Evolutionary conservation across 2,329 filamentous ascomycete genomes (phyloP).

Genomic region (Ophiostoma perfectum): DNA sequence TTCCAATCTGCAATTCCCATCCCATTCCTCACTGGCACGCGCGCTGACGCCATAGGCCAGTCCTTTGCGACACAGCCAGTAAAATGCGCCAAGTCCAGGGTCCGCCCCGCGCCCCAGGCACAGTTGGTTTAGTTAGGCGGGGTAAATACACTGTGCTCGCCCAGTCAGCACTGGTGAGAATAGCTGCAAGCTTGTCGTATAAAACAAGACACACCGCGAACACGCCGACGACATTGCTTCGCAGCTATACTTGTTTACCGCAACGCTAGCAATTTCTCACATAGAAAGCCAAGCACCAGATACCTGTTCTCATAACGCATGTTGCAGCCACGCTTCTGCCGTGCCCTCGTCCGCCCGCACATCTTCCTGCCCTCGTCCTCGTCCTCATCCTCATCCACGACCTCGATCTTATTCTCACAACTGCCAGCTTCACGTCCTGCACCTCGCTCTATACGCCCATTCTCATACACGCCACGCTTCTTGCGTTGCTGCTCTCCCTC

Average conservation of each 20-base stretch:
- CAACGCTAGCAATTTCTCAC: no score
- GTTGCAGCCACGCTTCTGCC: constrained; percentile 3
- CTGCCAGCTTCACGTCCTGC: not conserved
- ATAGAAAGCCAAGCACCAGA: not conserved
- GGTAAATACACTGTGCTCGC: not conserved
- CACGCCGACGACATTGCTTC: no score
- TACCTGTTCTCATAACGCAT: not conserved
- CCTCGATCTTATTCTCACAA: constrained; percentile 4
- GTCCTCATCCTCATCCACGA: not conserved
- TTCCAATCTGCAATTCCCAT: not conserved
- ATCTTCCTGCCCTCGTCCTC: not conserved
- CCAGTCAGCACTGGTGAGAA: not conserved
- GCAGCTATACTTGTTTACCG: no score
- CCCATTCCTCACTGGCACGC: not conserved
- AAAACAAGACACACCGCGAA: not conserved
- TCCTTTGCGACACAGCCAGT: constrained; percentile 5
- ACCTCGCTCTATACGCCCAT: not conserved
- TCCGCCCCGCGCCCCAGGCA: not conserved
- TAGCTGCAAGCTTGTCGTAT: not conserved
- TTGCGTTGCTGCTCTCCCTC: not conserved
- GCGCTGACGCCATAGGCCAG: constrained; percentile 5
- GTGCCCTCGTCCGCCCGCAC: constrained; percentile 1
- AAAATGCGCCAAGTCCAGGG: no score
- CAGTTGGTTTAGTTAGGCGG: not conserved
- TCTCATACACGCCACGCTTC: not conserved